Percentiles rank a stretch among this genome's conserved stretches.
Evolutionary conservation across 1,284 basidiomycete genomes (phyloP).

Genomic region (Ceratobasidium sp.): DNA sequence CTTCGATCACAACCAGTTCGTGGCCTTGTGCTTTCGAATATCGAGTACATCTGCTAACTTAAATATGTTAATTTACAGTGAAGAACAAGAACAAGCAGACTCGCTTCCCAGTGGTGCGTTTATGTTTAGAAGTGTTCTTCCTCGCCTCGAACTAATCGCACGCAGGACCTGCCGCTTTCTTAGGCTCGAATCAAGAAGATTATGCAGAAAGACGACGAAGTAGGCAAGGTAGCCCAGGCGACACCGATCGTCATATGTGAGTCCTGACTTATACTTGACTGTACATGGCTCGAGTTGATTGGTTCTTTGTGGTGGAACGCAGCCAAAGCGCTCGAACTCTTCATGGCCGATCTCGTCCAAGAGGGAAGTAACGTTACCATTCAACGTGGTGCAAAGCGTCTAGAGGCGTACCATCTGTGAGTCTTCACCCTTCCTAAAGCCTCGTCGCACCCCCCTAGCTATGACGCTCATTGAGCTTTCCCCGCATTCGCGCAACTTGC

Average conservation of each 20-base stretch:
- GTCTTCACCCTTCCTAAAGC: too few species aligned
- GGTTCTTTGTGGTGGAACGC: slow-evolving; percentile 42
- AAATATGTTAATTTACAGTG: slow-evolving; percentile 2
- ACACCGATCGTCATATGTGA: slow-evolving; percentile 97
- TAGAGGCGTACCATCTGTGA: slow-evolving; percentile 94
- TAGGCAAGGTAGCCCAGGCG: slow-evolving; percentile 97
- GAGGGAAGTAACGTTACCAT: slow-evolving; percentile 85
- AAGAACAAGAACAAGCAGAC: slow-evolving; percentile 78
- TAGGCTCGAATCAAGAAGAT: slow-evolving; percentile 99
- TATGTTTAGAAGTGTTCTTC: background rate
- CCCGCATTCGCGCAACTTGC: slow-evolving; percentile 22
- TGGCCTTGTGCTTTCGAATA: background rate
- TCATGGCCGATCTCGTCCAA: slow-evolving; percentile 88
- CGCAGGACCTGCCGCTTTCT: slow-evolving; percentile 36
- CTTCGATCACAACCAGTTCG: slow-evolving; percentile 16
- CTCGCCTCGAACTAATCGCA: slow-evolving; percentile 47
- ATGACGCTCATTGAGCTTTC: background rate
- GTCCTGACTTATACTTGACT: slow-evolving; percentile 53
- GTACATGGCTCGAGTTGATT: background rate
- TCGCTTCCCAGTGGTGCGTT: slow-evolving; percentile 80
- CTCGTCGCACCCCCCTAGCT: background rate
- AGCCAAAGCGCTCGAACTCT: slow-evolving; percentile 98
- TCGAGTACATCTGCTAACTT: background rate
- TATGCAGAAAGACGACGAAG: slow-evolving; percentile 99
- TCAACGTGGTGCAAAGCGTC: slow-evolving; percentile 85